Conservation (phyloP, 768 basidiomycete genomes). For the Paxillus rubicundulus region DNA sequence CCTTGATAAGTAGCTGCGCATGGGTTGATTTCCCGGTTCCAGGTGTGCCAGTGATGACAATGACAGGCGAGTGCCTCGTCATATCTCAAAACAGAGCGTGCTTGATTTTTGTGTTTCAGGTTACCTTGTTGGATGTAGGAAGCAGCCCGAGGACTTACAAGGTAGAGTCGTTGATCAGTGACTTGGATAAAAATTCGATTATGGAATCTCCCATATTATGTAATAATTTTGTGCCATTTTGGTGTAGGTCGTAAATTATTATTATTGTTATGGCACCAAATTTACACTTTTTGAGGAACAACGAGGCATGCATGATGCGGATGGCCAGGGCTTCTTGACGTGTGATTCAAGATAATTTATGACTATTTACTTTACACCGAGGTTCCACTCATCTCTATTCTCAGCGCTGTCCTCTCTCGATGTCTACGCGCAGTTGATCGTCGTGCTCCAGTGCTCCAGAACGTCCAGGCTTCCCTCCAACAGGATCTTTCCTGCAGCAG, state of each 20-base stretch:
- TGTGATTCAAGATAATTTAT: neutral
- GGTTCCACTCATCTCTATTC: neutral
- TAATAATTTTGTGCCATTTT: too few relatives aligned
- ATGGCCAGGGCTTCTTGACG: neutral
- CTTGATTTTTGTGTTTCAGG: too few relatives aligned
- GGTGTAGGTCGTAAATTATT: too few relatives aligned
- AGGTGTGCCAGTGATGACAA: slow-evolving; percentile 87
- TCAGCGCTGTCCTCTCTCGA: neutral
- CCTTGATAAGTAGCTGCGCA: slow-evolving; percentile 74
- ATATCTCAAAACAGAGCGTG: neutral
- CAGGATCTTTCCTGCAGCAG: neutral
- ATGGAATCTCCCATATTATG: too few relatives aligned
- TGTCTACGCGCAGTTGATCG: neutral
- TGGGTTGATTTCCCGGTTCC: slow-evolving; percentile 97
- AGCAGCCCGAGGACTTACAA: too few relatives aligned
- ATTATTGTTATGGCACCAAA: neutral
- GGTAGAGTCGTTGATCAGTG: too few relatives aligned
- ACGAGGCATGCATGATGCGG: neutral
- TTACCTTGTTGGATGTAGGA: too few relatives aligned
- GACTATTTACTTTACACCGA: neutral
- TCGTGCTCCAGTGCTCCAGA: neutral
- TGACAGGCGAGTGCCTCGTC: slow-evolving; percentile 51
- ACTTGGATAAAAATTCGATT: too few relatives aligned
- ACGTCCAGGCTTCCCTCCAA: neutral
- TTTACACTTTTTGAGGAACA: slow-evolving; percentile 8